A percentile compares a stretch with the other conserved stretches of the same genome.
phyloP scores from a whole-genome alignment of 805 yeast species.

The Wickerhamomyces chambardii region DNA sequence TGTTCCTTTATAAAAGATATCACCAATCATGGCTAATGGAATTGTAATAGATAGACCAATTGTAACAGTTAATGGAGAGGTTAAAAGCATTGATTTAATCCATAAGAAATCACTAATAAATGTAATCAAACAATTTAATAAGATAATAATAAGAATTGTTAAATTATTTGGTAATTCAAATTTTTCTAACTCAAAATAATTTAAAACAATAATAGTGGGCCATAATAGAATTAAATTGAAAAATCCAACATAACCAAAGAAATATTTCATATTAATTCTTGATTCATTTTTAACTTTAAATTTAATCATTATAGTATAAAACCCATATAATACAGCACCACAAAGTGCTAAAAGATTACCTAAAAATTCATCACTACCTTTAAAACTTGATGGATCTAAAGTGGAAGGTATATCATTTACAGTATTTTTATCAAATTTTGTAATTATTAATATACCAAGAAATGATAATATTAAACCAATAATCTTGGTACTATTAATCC shows the following conservation, averaged over 20 bases:
- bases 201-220: conserved; percentile 70
- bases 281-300: conserved; percentile 64
- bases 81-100: conserved; percentile 91
- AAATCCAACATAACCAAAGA: conserved; percentile 92
- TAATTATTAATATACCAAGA: conserved; percentile 72
- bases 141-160: conserved; percentile 42
- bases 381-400: conserved; percentile 4
- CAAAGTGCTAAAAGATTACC: conserved; percentile 78
- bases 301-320: conserved; percentile 81
- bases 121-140: conserved; percentile 66
- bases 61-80: conserved; percentile 92
- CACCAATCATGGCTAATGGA: conserved; percentile 92
- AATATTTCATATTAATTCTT: conserved; percentile 73
- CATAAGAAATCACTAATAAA: conserved; percentile 88
- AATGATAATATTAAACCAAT: conserved; percentile 65
- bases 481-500: conserved; percentile 53
- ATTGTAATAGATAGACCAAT: conserved; percentile 91
- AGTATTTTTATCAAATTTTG: conserved; percentile 44
- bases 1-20: conserved; percentile 62
- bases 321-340: conserved; percentile 87
- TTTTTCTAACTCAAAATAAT: conserved; percentile 54
- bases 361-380: conserved; percentile 23
- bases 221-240: conserved; percentile 67
- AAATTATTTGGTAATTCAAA: conserved; percentile 60
- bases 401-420: neutral